Base-by-base conservation (phyloP, 257 asterid genomes). In the Catharanthus roseus region DNA sequence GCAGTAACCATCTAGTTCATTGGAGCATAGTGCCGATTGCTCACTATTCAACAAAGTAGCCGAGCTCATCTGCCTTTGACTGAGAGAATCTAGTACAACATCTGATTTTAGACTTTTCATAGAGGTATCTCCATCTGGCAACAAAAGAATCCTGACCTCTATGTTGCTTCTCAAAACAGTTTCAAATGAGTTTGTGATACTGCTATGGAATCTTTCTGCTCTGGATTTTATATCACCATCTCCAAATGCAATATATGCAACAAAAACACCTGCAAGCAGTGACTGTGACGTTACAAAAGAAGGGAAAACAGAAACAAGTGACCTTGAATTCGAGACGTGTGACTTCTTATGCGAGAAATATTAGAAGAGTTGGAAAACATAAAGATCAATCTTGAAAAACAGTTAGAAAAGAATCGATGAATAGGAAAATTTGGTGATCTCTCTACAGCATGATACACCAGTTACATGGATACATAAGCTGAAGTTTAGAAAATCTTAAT, bases 201-300 rank as follows among this genome's bases (percentile, higher is more conserved):
- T 95, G 85, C 99, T 89, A n/a, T 86, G 85, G 55, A 86, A 95
- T 75, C 97, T 90, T 82, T 91, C 97, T 26, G 95, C 97, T 86
- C 99, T 77, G 84, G 87, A 77, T 87, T 88, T 89, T 69, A 87
- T 76, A 68, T 82, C 85, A 73, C 75, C 77, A 60, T 91, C 95
- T 21, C 77, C 87, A 75, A 95, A 91, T 36, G 93, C 96, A 81
- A 95, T 74, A 60, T 86, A 88, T 68, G 96, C 95, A 75, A 89
- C 88, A 72, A 88, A 86, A 51, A 88, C 87, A 70, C 99, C 99
- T 95, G 88, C 80, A 77, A 33, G 45, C 57, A 45, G 57, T 6
- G 45, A 26, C 10, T 31, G 28, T 57, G n/a, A 28, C n/a, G 64
- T 21, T 57, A 36, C 11, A 28, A 28, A 31, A 3, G 26, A 60